These are phyloP conservation scores for Blastosporella zonata DNA, from an alignment of 1,284 basidiomycete species.

Conservation along the genomic window DNA sequence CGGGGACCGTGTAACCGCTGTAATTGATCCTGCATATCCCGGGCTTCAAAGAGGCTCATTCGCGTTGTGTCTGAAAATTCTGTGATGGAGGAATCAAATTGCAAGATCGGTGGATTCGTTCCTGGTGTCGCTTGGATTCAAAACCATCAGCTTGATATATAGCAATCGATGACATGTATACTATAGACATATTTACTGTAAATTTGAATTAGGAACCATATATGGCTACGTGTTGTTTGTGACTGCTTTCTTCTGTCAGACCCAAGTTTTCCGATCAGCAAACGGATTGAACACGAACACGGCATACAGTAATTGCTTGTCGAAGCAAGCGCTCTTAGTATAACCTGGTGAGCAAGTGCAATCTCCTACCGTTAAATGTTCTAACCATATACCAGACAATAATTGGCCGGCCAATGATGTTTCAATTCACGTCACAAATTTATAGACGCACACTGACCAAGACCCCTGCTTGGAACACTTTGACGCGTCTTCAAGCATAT, in stretches of 20 bases:
- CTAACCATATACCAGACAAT: not conserved
- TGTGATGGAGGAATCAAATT: too few relatives aligned
- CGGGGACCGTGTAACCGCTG: too few relatives aligned
- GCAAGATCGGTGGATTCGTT: too few relatives aligned
- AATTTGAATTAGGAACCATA: too few relatives aligned
- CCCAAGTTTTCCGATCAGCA: not conserved
- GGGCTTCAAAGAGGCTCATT: too few relatives aligned
- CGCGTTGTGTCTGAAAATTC: too few relatives aligned
- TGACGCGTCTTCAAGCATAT: not conserved
- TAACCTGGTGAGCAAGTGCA: not conserved
- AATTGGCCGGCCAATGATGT: conserved; percentile 5
- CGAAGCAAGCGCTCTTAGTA: not conserved
- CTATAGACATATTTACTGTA: too few relatives aligned
- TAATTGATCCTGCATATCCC: too few relatives aligned
- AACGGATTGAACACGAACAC: not conserved
- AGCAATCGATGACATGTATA: too few relatives aligned
- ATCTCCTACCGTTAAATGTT: not conserved
- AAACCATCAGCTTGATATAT: too few relatives aligned
- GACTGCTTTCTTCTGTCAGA: not conserved
- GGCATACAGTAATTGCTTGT: not conserved
- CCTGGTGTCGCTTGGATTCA: too few relatives aligned
- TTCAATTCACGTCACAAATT: conserved; percentile 2
- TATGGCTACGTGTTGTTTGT: not conserved
- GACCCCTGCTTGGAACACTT: not conserved
- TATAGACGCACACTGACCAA: conserved; percentile 2